A percentile compares a stretch with the other conserved stretches of the same genome.
These are phyloP conservation scores for Brassica nigra DNA, from an alignment of 345 rosid species.

Conservation along the genomic window DNA sequence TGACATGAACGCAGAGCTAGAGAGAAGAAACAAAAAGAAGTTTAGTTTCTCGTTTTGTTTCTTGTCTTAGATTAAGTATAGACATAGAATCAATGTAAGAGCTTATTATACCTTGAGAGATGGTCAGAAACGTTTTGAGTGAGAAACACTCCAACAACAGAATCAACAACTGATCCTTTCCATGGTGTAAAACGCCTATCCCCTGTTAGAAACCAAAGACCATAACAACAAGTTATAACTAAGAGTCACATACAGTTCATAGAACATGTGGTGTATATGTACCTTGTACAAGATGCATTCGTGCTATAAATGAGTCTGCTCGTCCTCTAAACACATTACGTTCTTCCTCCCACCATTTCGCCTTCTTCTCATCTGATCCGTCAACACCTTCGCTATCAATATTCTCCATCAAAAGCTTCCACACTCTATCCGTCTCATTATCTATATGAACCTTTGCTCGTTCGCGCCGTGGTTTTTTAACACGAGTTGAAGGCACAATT, in stretches of 20 bases:
- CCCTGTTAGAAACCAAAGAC: slow-evolving; percentile 50
- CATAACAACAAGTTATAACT: slow-evolving; percentile 24
- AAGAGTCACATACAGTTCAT: neutral
- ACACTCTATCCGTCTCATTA: slow-evolving; percentile 78
- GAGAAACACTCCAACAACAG: slow-evolving; percentile 94
- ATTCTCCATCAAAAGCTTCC: slow-evolving; percentile 74
- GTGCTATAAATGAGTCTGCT: slow-evolving; percentile 82
- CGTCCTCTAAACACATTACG: slow-evolving; percentile 76
- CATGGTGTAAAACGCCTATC: slow-evolving; percentile 92
- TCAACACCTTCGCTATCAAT: slow-evolving; percentile 71
- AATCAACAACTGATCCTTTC: slow-evolving; percentile 98
- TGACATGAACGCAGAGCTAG: slow-evolving; percentile 95
- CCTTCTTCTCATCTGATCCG: slow-evolving; percentile 68
- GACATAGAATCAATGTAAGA: slow-evolving; percentile 24
- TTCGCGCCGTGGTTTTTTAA: slow-evolving; percentile 50
- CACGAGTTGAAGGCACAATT: slow-evolving; percentile 53
- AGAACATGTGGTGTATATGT: neutral
- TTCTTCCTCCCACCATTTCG: slow-evolving; percentile 84
- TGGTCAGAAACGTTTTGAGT: slow-evolving; percentile 98
- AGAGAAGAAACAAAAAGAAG: neutral
- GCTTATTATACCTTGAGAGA: slow-evolving; percentile 71
- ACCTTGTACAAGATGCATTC: slow-evolving; percentile 99
- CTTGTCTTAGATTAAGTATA: slow-evolving; percentile 5
- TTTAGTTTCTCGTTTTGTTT: slow-evolving; percentile 25
- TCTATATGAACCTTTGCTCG: slow-evolving; percentile 87